These are phyloP conservation scores for Aspergillus incahuasiensis DNA, from an alignment of 495 filamentous ascomycete species.

Conservation along the genomic window DNA sequence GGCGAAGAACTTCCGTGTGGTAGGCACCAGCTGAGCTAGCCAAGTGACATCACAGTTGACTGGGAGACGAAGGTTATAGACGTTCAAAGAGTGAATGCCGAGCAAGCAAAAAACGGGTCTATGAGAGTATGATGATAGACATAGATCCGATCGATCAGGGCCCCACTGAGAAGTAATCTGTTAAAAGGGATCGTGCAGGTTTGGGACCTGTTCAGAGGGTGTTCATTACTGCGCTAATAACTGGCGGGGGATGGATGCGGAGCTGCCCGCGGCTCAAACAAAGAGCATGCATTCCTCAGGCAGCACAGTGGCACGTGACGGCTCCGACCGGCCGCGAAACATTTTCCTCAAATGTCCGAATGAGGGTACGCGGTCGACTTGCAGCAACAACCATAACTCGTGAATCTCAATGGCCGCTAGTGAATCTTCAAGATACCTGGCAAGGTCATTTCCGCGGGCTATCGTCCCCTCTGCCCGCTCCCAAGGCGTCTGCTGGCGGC, in stretches of 20 bases:
- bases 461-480: conserved; percentile 31
- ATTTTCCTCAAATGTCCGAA: conserved; percentile 30
- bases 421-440: conserved; percentile 40
- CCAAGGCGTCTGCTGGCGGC: conserved; percentile 33
- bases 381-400: conserved; percentile 18
- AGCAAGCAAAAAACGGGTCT: neutral
- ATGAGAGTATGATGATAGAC: neutral
- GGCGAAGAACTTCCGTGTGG: conserved; percentile 6
- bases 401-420: conserved; percentile 38
- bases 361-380: too few relatives aligned
- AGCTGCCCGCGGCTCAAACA: neutral
- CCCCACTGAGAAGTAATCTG: neutral
- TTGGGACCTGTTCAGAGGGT: neutral
- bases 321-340: conserved; percentile 24
- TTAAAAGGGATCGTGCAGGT: neutral
- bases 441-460: conserved; percentile 39
- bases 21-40: conserved; percentile 20
- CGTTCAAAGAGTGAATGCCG: neutral
- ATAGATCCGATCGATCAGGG: neutral
- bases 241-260: conserved; percentile 3
- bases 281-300: conserved; percentile 10
- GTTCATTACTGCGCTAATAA: neutral
- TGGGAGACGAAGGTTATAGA: neutral
- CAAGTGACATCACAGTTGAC: conserved; percentile 23
- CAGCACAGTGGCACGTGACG: conserved; percentile 16